Conservation (phyloP, 2,329 filamentous ascomycete genomes). For the Pestalotiopsis fici region DNA sequence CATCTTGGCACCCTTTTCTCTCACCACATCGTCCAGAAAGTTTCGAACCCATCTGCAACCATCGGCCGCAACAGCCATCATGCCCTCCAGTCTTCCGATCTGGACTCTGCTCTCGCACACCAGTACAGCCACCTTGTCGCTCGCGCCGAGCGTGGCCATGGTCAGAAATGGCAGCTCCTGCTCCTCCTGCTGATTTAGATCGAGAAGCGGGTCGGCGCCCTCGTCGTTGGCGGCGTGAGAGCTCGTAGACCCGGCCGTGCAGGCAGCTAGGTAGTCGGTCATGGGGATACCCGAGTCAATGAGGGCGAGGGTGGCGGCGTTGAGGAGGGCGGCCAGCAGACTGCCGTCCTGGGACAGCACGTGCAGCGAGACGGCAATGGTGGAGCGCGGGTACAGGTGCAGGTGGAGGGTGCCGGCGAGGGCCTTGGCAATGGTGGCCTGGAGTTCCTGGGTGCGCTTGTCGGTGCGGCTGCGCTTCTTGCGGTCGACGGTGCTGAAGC, state of each 20-base stretch:
- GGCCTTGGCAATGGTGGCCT: constrained; percentile 75
- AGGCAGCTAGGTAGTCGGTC: constrained; percentile 86
- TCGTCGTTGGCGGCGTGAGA: constrained; percentile 67
- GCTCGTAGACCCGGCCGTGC: constrained; percentile 80
- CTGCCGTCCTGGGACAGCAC: constrained; percentile 90
- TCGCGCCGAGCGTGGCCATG: constrained; percentile 74
- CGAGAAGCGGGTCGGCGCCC: constrained; percentile 73
- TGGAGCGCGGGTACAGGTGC: constrained; percentile 85
- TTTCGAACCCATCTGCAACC: constrained; percentile 84
- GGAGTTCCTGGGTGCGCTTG: constrained; percentile 78
- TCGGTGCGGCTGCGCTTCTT: constrained; percentile 75
- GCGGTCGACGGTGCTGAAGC: constrained; percentile 85
- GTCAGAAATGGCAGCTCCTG: constrained; percentile 88
- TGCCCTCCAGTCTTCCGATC: constrained; percentile 78
- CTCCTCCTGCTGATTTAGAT: constrained; percentile 79
- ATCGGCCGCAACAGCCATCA: constrained; percentile 90
- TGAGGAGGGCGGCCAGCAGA: constrained; percentile 84
- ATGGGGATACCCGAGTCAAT: constrained; percentile 96
- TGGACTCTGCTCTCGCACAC: constrained; percentile 90
- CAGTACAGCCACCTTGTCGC: constrained; percentile 75
- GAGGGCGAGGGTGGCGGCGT: constrained; percentile 87
- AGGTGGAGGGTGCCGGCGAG: constrained; percentile 80
- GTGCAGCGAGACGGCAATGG: constrained; percentile 81
- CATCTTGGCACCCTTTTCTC: constrained; percentile 67
- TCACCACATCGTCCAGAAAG: constrained; percentile 79